phyloP scores from a whole-genome alignment of 1,139 yeast genomes.

The Chernovozyma sophiae-reginae region DNA sequence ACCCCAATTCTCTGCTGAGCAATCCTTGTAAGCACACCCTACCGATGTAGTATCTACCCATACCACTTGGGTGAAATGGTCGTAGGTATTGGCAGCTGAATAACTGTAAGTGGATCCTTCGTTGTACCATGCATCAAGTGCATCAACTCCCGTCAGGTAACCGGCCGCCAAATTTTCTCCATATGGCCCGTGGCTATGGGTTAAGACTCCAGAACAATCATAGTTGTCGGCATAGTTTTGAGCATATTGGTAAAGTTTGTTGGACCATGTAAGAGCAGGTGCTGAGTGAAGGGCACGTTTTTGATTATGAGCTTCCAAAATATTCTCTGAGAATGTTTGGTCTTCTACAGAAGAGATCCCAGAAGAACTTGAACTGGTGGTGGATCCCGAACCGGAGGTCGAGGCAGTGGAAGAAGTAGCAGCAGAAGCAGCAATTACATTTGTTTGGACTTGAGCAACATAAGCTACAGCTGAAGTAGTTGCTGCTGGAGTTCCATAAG shows the following conservation, averaged over 20 bases:
- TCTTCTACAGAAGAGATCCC: slow-evolving; percentile 16
- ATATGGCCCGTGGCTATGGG: slow-evolving; percentile 71
- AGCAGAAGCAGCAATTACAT: slow-evolving; percentile 7
- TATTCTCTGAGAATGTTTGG: slow-evolving; percentile 31
- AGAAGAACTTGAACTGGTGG: slow-evolving; percentile 4
- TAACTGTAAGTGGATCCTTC: slow-evolving; percentile 62
- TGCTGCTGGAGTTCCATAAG: slow-evolving; percentile 3
- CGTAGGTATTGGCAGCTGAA: slow-evolving; percentile 28
- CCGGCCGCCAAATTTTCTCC: slow-evolving; percentile 92
- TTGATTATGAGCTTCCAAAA: slow-evolving; percentile 60
- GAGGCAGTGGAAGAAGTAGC: slow-evolving; percentile 9
- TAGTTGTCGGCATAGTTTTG: slow-evolving; percentile 60
- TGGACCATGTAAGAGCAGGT: slow-evolving; percentile 58
- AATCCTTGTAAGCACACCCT: slow-evolving; percentile 61
- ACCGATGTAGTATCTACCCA: slow-evolving; percentile 68
- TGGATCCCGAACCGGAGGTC: background rate
- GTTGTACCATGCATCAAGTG: slow-evolving; percentile 79
- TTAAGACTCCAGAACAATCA: slow-evolving; percentile 64
- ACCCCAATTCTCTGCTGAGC: slow-evolving; percentile 40
- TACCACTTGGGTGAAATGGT: slow-evolving; percentile 83
- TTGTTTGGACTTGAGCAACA: background rate
- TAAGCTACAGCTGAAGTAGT: slow-evolving; percentile 2
- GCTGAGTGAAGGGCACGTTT: slow-evolving; percentile 69
- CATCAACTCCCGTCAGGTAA: slow-evolving; percentile 45
- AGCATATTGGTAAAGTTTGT: slow-evolving; percentile 59